These are phyloP conservation scores for Monocercomonoides exilis DNA, from an alignment of 78 protist genomes.

Conservation along the genomic window DNA sequence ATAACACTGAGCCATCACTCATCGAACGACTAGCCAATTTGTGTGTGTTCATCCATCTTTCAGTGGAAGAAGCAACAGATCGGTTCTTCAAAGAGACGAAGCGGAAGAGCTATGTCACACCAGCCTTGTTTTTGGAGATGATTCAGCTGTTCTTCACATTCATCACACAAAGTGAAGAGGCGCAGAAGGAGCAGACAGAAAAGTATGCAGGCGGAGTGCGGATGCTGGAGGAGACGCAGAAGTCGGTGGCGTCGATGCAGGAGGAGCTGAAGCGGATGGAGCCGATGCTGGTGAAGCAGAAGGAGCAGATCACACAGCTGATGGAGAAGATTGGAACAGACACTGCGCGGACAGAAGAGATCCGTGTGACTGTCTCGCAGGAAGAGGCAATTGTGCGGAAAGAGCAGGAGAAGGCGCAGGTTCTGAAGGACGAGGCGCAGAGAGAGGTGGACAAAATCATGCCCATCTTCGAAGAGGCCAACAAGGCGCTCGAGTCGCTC, in stretches of 20 bases:
- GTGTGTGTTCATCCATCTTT: not conserved
- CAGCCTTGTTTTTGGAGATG: slow-evolving; percentile 57
- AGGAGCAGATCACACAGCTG: not conserved
- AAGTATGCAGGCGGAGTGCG: not conserved
- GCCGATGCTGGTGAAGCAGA: not conserved
- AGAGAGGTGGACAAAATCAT: slow-evolving; percentile 42
- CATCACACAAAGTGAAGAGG: slow-evolving; percentile 25
- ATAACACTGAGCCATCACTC: too few species aligned
- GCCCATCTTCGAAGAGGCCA: slow-evolving; percentile 19
- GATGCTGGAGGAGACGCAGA: not conserved
- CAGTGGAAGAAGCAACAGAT: not conserved
- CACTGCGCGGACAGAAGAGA: not conserved
- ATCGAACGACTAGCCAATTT: slow-evolving; percentile 1
- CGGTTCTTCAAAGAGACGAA: not conserved
- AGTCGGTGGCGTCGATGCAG: slow-evolving; percentile 16
- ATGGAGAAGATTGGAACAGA: slow-evolving; percentile 4
- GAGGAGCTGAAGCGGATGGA: slow-evolving; percentile 1
- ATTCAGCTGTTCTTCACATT: slow-evolving; percentile 27
- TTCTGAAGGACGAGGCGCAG: not conserved
- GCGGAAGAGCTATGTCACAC: slow-evolving; percentile 54
- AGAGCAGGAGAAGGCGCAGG: slow-evolving; percentile 12
- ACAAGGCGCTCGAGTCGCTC: slow-evolving; percentile 20
- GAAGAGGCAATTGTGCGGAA: not conserved
- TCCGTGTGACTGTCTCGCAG: not conserved
- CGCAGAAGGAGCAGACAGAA: not conserved